These are phyloP conservation scores for Candida glaebosa DNA, from an alignment of 805 yeast genomes.

Conservation along the genomic window DNA sequence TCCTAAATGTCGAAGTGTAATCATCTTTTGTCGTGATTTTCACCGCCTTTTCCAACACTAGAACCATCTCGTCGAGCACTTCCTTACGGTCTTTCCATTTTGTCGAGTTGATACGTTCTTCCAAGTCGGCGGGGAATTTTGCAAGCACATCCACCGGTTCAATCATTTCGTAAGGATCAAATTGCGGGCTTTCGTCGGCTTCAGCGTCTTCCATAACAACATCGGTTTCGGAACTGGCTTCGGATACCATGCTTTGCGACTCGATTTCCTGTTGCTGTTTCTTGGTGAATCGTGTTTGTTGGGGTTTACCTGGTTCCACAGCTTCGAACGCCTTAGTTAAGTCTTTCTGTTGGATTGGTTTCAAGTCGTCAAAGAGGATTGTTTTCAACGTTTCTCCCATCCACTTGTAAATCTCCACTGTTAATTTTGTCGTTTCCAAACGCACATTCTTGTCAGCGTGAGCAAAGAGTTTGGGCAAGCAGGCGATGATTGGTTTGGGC, in stretches of 20 bases:
- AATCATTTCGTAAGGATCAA: slow-evolving; percentile 69
- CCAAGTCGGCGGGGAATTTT: slow-evolving; percentile 63
- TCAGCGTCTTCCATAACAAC: slow-evolving; percentile 29
- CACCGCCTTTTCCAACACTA: slow-evolving; percentile 49
- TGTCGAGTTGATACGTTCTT: slow-evolving; percentile 50
- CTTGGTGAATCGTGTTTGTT: slow-evolving; percentile 56
- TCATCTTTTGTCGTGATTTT: slow-evolving; percentile 58
- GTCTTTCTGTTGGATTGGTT: slow-evolving; percentile 91
- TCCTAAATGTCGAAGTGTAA: slow-evolving; percentile 58
- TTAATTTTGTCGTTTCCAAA: slow-evolving; percentile 65
- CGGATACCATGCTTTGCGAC: slow-evolving; percentile 10
- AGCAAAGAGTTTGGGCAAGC: slow-evolving; percentile 65
- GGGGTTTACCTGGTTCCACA: slow-evolving; percentile 36
- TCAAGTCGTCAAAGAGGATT: slow-evolving; percentile 64
- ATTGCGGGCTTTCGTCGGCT: slow-evolving; percentile 8
- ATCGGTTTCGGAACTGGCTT: slow-evolving; percentile 19
- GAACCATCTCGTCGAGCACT: slow-evolving; percentile 61
- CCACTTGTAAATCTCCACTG: slow-evolving; percentile 72
- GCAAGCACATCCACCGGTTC: slow-evolving; percentile 67
- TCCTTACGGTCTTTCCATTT: slow-evolving; percentile 95
- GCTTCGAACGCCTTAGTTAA: slow-evolving; percentile 64
- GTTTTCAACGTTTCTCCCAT: slow-evolving; percentile 61
- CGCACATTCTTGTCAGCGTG: slow-evolving; percentile 89
- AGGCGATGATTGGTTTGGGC: slow-evolving; percentile 55
- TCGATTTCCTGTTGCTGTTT: slow-evolving; percentile 22